Percentiles rank a stretch among this genome's conserved stretches.
Conservation (phyloP, 2,329 filamentous ascomycete species). For the Alternaria postmessia region DNA sequence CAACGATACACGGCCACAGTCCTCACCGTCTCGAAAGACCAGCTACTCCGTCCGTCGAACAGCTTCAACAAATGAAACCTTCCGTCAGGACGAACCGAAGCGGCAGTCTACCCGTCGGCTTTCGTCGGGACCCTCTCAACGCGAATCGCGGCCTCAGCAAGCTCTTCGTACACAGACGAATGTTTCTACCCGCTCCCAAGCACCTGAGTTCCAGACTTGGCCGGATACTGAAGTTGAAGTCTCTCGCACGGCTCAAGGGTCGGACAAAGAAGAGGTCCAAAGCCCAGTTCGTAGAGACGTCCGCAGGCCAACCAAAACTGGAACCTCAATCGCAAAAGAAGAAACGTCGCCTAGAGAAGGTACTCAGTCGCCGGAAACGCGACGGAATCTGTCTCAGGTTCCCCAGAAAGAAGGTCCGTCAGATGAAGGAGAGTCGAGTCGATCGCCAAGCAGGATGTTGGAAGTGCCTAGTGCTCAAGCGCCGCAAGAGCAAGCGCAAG, state of each 20-base stretch:
- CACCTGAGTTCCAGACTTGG: background rate
- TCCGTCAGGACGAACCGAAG: conserved; percentile 2
- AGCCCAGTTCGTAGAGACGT: background rate
- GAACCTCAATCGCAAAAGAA: background rate
- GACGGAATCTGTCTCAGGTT: background rate
- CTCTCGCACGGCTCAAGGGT: background rate
- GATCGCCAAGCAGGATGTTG: conserved; percentile 8
- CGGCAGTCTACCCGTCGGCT: background rate
- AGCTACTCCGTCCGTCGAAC: conserved; percentile 15
- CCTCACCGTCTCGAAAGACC: conserved; percentile 7
- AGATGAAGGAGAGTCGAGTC: background rate
- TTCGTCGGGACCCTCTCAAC: background rate
- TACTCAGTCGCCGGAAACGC: background rate
- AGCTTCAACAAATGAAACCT: conserved; percentile 11
- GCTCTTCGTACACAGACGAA: background rate
- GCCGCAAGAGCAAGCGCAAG: conserved; percentile 13
- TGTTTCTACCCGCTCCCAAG: background rate
- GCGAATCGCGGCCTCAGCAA: background rate
- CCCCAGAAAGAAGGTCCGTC: conserved; percentile 11
- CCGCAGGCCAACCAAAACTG: background rate
- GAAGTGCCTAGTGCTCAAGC: conserved; percentile 10
- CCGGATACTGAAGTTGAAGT: background rate
- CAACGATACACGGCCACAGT: conserved; percentile 12
- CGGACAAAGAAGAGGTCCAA: background rate
- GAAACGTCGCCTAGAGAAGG: conserved; percentile 1